A percentile compares a stretch with the other conserved stretches of the same genome.
These are phyloP conservation scores for Schizophyllum commune DNA, from an alignment of 1,284 basidiomycete genomes.

Conservation along the genomic window DNA sequence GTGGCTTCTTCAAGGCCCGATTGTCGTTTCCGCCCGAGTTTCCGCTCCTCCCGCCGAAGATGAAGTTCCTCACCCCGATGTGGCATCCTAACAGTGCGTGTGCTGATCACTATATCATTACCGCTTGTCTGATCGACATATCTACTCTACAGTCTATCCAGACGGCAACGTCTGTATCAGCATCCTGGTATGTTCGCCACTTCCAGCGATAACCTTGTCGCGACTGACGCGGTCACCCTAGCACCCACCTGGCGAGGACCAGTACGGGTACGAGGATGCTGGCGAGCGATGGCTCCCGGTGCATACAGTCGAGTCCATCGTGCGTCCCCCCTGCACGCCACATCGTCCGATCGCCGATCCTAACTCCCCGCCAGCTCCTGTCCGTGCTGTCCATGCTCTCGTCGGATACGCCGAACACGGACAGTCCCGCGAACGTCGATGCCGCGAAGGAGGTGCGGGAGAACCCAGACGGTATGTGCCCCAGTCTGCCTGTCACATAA, in stretches of 20 bases:
- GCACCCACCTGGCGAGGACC: slow-evolving; percentile 96
- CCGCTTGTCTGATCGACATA: neutral
- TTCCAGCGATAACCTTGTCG: neutral
- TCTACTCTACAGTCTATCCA: slow-evolving; percentile 62
- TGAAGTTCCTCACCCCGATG: slow-evolving; percentile 94
- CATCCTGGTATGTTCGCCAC: slow-evolving; percentile 64
- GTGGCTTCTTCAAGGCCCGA: slow-evolving; percentile 86
- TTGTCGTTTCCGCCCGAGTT: slow-evolving; percentile 87
- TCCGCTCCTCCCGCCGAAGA: slow-evolving; percentile 89
- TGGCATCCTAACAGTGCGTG: slow-evolving; percentile 96
- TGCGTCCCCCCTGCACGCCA: slow-evolving; percentile 36
- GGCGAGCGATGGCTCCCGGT: slow-evolving; percentile 98
- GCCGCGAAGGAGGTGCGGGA: slow-evolving; percentile 88
- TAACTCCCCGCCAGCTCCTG: slow-evolving; percentile 56
- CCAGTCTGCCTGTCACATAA: neutral
- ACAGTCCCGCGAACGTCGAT: slow-evolving; percentile 96
- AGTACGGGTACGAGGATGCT: slow-evolving; percentile 97
- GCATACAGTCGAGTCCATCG: slow-evolving; percentile 95
- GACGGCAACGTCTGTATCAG: slow-evolving; percentile 94
- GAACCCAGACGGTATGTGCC: slow-evolving; percentile 52
- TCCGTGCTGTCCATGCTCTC: slow-evolving; percentile 96
- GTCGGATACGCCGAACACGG: slow-evolving; percentile 86
- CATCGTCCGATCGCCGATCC: slow-evolving; percentile 8
- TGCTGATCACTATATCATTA: neutral
- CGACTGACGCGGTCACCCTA: slow-evolving; percentile 22